A percentile compares a stretch with the other conserved stretches of the same genome.
Conservation (phyloP, 2,329 filamentous ascomycete species). For the Stylonectria norvegica region DNA sequence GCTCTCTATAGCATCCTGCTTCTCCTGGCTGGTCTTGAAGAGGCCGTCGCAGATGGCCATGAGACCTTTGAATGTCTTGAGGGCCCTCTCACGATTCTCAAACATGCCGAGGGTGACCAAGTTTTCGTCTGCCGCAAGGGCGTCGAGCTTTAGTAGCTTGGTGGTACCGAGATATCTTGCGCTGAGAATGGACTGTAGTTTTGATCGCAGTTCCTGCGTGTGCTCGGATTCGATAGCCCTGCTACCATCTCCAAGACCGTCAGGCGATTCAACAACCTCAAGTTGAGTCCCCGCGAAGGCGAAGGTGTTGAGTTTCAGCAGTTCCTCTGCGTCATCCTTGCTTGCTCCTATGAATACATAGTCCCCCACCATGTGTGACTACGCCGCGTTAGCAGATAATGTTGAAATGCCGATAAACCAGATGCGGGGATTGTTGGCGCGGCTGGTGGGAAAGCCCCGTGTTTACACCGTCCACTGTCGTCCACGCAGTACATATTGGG, state of each 20-base stretch:
- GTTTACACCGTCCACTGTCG: conserved; percentile 18
- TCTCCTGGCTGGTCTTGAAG: conserved; percentile 69
- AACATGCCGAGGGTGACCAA: conserved; percentile 75
- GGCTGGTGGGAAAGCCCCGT: conserved; percentile 17
- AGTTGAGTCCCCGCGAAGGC: conserved; percentile 64
- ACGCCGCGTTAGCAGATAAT: conserved; percentile 63
- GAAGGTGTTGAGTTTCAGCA: conserved; percentile 67
- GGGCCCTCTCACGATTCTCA: conserved; percentile 63
- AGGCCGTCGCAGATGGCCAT: conserved; percentile 80
- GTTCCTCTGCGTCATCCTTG: conserved; percentile 59
- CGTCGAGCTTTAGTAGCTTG: conserved; percentile 82
- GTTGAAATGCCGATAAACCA: conserved; percentile 18
- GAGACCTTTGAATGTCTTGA: conserved; percentile 88
- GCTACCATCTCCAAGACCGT: conserved; percentile 32
- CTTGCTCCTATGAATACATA: conserved; percentile 64
- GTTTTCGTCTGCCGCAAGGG: conserved; percentile 67
- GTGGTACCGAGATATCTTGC: conserved; percentile 67
- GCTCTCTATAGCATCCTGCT: conserved; percentile 74
- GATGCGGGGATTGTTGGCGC: conserved; percentile 18
- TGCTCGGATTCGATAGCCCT: conserved; percentile 47
- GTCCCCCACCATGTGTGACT: conserved; percentile 69
- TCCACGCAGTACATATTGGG: conserved; percentile 17
- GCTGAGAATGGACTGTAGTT: conserved; percentile 67
- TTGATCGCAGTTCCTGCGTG: conserved; percentile 61
- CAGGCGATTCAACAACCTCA: conserved; percentile 49